Evolutionary conservation across 768 basidiomycete genomes (phyloP), one percentile per base, ranked within the genome.

Genomic region (Xerocomellus chrysenteron): DNA sequence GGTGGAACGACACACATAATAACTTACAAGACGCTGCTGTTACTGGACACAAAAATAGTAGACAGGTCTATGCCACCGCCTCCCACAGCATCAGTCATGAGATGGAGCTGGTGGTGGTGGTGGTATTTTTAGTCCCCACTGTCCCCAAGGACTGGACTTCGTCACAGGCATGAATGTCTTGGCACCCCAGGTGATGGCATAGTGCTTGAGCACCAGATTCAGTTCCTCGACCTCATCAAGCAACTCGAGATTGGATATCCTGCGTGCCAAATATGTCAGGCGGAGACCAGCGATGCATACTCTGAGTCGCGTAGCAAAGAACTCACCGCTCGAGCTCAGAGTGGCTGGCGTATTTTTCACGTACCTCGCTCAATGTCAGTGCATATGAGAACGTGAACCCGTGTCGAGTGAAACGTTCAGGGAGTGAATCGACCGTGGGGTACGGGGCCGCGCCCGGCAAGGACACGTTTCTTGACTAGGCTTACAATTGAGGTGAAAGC

Each of bases 151-250:
- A 16, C 28, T 44, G 2, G 54, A 30, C 14, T 53, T 35, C 3
- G 39, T 49, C 21, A 9, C 16, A 8, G 59, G 33, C 39, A 37
- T 47, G 33, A 52, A 45, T 10, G 32, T 36, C 47, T 55, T 65
- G 12, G 52, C 49, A 41, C 58, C 58, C 94, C 94, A 98, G 0
- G 88, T 85, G 55, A 98, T 82, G 14, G 88, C 92, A 47, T 60
- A 60, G 41, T 55, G 54, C 12, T 28, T 37, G 19, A 60, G 58
- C 5, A 60, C 90, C 5, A 99, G 80, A 55, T 94, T 89, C 19
- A 99, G 79, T 72, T 98, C 96, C 71, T 99, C 96, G 10, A 94
- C 78, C 72, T 99, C 59, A 3, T 60, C 96, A 5, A 99, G 80
- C 72, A 91, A 80, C 68, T 98, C 96, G 16, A 97, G 78, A 54